Conservation (phyloP, 176 grass and related monocot genomes). For the Carex pumila region DNA sequence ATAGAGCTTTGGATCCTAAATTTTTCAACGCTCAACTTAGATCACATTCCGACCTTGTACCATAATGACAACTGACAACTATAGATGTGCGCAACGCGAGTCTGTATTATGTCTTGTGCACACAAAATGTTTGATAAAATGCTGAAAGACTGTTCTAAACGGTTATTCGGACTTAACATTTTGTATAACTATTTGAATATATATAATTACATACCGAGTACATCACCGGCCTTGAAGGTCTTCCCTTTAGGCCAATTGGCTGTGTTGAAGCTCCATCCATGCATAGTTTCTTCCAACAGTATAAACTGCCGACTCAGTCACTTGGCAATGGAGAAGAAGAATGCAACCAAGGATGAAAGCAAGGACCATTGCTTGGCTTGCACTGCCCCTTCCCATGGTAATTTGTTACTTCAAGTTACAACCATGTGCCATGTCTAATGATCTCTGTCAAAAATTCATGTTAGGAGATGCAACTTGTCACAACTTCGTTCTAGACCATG, state of each 20-base stretch:
- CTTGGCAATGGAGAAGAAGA: slow-evolving; percentile 59
- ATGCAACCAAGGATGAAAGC: slow-evolving; percentile 46
- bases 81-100: no score
- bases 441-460: neutral
- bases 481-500: neutral
- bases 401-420: slow-evolving; percentile 22
- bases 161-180: neutral
- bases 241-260: slow-evolving; percentile 51
- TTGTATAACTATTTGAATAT: neutral
- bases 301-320: slow-evolving; percentile 59
- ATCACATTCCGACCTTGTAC: no score
- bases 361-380: slow-evolving; percentile 21
- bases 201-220: slow-evolving; percentile 47
- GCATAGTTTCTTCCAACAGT: slow-evolving; percentile 58
- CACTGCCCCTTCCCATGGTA: slow-evolving; percentile 81
- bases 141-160: neutral
- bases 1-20: no score
- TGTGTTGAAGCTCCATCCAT: slow-evolving; percentile 57
- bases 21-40: no score
- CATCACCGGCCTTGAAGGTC: slow-evolving; percentile 74
- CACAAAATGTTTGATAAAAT: neutral
- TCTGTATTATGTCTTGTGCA: neutral
- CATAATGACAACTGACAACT: no score
- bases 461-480: neutral
- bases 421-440: neutral